Evolutionary conservation across 1,139 yeast species (phyloP), one percentile per base, ranked within the genome.

Genomic region (Lodderomyces pseudojiufengensis): DNA sequence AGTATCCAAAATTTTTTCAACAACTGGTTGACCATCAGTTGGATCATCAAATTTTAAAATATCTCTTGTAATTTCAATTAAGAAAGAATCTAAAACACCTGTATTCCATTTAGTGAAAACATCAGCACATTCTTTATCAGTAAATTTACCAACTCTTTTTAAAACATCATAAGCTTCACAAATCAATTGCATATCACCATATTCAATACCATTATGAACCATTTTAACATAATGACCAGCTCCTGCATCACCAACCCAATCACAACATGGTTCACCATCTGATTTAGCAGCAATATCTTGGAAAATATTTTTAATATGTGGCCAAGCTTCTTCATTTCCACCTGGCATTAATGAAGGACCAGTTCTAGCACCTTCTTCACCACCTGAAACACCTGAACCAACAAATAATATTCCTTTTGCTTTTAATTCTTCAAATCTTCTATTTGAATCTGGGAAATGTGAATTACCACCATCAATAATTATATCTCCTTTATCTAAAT

Each of bases 271-370:
- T 72, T 92, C 97, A 55, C 96, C 97, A 58, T 92, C 97, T 46
- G 95, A 67, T 76, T 92, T 87, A 59, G 98, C 98, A 41, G 97
- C 73, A 55, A 92, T 85, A 43, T 90, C 79, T 75, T 92, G 98
- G 88, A 92, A 90, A 58, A 92, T 92, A 44, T 79, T 82, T 80
- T 92, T 92, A 61, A 92, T 84, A 70, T 87, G 95, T 50, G 97
- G 97, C 98, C 98, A 92, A 49, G 98, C 98, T 56, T 85, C 97
- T 52, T 74, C 78, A 63, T 88, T 85, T 62, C 98, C 98, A 81
- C 98, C 98, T 53, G 98, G 98, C 98, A 92, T 92, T 70, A 92
- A 78, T 48, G 97, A 90, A 46, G 98, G 98, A 61, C 98, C 98
- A 67, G 85, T 78, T 74, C 98, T 87, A 56, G 98, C 98, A 78